Base-by-base conservation (phyloP, 345 rosid species). In the Populus pruinosa region DNA sequence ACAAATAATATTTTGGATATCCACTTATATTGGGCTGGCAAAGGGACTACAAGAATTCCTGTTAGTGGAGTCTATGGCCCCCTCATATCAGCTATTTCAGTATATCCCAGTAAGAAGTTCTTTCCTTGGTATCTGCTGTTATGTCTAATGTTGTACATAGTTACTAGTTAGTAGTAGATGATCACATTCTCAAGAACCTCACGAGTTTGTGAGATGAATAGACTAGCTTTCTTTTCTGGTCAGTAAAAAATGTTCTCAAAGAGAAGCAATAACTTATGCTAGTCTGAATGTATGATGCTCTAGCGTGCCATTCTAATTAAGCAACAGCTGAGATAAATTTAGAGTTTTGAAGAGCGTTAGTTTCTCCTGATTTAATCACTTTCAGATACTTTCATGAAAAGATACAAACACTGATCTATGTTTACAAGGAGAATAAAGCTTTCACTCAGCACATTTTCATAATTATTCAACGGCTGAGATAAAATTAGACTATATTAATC, bases 41-140 rank as follows among this genome's bases (percentile, higher is more conserved):
- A 68, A 39, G 79, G 79, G n/a, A 76, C 73, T 2, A 55, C 41
- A 4, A 55, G 79, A n/a, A 76, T 76, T 41, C 79, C 79, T 5
- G 35, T 5, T 14, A 38, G 14, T n/a, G 79, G 79, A 35, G 53
- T 55, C 4, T 76, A 76, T 27, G 79, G 79, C 6, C 67, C 79
- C 7, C 35, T 68, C 20, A 56, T 76, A 55, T 76, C 79, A 50
- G 79, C 73, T 12, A 68, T 76, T 9, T 53, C 79, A 9, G 56
- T 76, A 20, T 13, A 64, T 76, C 43, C 79, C 12, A 50, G 79
- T 68, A 56, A 67, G 79, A 38, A 4, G 36, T 65, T 66, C 29
- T 12, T 31, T 23, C 41, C n/a, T 3, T 68, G 23, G 38, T 21
- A 3, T 38, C n/a, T 70, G 61, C 56, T 43, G 10, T 23, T 20